Evolutionary conservation across 1,284 basidiomycete species (phyloP).

Genomic region (Tremellales sp.): DNA sequence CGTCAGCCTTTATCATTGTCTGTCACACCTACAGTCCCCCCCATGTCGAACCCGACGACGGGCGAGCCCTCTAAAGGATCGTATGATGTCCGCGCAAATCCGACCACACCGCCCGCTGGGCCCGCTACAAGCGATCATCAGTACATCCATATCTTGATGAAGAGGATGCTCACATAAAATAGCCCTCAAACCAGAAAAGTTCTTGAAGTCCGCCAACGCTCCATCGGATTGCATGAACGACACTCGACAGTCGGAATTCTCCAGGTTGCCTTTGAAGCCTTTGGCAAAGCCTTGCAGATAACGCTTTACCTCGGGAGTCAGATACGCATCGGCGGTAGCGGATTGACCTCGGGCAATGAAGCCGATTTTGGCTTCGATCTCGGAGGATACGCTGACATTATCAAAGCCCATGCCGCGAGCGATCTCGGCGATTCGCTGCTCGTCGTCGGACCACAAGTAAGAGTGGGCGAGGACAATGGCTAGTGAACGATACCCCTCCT

Average conservation of each 20-base stretch:
- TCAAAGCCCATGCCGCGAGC: conserved; percentile 12
- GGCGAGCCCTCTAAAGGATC: conserved; percentile 9
- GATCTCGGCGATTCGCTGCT: conserved; percentile 7
- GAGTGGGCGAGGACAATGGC: conserved; percentile 23
- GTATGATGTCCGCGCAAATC: conserved; percentile 11
- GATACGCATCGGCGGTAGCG: conserved; percentile 50
- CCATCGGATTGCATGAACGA: conserved; percentile 45
- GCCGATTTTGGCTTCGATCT: conserved; percentile 18
- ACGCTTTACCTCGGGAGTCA: conserved; percentile 47
- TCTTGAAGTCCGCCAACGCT: conserved; percentile 15
- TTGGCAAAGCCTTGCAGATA: conserved; percentile 39
- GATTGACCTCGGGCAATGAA: conserved; percentile 49
- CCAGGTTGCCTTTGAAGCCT: conserved; percentile 10
- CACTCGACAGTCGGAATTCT: conserved; percentile 15
- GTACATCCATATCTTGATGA: neutral
- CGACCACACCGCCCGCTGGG: conserved; percentile 15
- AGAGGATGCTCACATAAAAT: conserved; percentile 7
- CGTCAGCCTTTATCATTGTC: neutral
- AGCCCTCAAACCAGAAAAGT: conserved; percentile 7
- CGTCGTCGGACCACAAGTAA: conserved; percentile 14
- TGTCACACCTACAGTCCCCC: conserved; percentile 2
- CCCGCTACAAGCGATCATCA: conserved; percentile 1
- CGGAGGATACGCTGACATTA: conserved; percentile 10
- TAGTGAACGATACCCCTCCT: conserved; percentile 18
- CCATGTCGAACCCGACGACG: conserved; percentile 13